Evolutionary conservation across 2,329 filamentous ascomycete species (phyloP).

Genomic region (Ceratocystis cacaofunesta): DNA sequence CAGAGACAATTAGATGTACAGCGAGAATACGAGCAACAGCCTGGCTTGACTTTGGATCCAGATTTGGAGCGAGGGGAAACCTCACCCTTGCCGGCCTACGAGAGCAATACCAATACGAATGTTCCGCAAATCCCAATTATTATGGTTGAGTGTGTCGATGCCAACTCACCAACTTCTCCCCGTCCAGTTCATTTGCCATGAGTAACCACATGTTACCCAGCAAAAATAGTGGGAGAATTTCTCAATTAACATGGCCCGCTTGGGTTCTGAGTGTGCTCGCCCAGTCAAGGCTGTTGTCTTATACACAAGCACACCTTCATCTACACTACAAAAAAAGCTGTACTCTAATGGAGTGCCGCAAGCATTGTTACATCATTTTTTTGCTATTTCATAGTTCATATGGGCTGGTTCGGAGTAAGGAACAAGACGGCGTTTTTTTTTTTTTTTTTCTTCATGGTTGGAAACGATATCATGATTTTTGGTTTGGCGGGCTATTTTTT

Average conservation of each 20-base stretch:
- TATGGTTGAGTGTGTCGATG: slow-evolving; percentile 1
- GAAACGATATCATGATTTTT: not conserved
- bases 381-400: not conserved
- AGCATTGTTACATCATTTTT: not conserved
- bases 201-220: slow-evolving; percentile 6
- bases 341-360: not conserved
- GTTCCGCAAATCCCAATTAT: not conserved
- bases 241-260: not conserved
- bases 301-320: not conserved
- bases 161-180: not conserved
- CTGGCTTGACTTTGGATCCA: not conserved
- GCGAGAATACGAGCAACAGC: slow-evolving; percentile 3
- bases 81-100: not conserved
- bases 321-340: slow-evolving; percentile 1
- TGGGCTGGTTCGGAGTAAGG: not conserved
- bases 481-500: not conserved
- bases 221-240: not conserved
- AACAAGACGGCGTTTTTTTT: slow-evolving; percentile 2
- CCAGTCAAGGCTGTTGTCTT: not conserved
- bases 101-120: not conserved
- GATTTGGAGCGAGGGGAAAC: not conserved
- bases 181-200: not conserved
- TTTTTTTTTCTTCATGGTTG: not conserved
- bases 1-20: slow-evolving; percentile 19
- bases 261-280: not conserved